Conservation (phyloP, 176 grass and related monocot species). For the Triticum urartu region DNA sequence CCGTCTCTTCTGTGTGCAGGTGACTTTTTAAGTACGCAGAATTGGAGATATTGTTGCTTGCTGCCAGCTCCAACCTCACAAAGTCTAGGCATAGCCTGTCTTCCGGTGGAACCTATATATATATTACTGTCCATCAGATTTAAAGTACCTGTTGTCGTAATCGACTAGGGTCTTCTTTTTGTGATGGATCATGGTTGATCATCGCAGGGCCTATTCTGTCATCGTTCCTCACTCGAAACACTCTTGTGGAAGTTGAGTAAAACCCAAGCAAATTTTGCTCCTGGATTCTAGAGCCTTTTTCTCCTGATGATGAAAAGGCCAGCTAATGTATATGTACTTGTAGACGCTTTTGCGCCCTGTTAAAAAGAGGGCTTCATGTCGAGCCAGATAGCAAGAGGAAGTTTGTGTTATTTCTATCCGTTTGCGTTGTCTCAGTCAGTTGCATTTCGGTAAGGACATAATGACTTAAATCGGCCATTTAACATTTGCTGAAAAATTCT, state of each 20-base stretch:
- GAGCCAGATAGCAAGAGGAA: not conserved
- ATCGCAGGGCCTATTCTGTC: not conserved
- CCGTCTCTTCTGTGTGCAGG: not conserved
- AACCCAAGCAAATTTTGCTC: slow-evolving; percentile 30
- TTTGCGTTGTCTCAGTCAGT: not conserved
- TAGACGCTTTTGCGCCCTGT: not conserved
- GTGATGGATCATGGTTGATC: not conserved
- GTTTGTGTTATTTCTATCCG: not conserved
- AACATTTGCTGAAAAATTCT: not conserved
- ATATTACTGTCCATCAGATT: not conserved
- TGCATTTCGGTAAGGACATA: not conserved
- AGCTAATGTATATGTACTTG: slow-evolving; percentile 1
- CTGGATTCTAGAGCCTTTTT: not conserved
- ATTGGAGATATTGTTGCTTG: slow-evolving; percentile 4
- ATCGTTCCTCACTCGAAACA: not conserved
- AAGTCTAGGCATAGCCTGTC: slow-evolving; percentile 29
- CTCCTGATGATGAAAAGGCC: slow-evolving; percentile 17
- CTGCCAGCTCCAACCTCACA: not conserved
- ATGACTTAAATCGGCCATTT: not conserved
- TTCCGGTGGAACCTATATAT: too few relatives aligned
- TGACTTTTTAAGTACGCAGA: slow-evolving; percentile 3
- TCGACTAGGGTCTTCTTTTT: not conserved
- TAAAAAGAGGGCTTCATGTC: too few relatives aligned
- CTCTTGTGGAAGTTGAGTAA: not conserved
- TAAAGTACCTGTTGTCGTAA: not conserved